Evolutionary conservation across 2,329 filamentous ascomycete species (phyloP), one percentile per base, ranked within the genome.

Genomic region (Thyridium curvatum): DNA sequence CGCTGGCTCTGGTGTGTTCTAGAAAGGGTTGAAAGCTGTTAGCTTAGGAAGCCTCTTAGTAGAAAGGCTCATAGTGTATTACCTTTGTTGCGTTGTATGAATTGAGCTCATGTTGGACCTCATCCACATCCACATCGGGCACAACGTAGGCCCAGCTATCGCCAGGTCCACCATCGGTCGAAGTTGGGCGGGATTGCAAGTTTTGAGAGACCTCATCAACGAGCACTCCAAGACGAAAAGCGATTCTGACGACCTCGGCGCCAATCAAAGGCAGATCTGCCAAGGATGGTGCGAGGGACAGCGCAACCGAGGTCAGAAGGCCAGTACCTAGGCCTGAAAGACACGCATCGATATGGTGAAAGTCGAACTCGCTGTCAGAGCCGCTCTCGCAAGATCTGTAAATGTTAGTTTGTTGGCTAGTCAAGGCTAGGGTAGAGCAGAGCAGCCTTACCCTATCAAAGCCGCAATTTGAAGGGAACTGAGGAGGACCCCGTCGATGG

Each of bases 221-320:
- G 4, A 59, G 48, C 3, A 71, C 48, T 2, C 69, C 69, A 4
- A 74, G 52, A 1, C 69, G 58, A 41, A 74, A 73, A 2, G 71
- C 65, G 2, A 61, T 28, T 1, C 66, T 56, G 2, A 71, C 48
- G 2, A 54, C 60, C 37, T 72, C 55, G 1, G 60, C 65, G 7
- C 66, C 70, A n/a, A 52, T 50, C 3, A 55, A 31, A 3, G 64
- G 51, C 1, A 74, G 32, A 15, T 71, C 65, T 0, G 55, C 46
- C 5, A 69, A n/a, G 0, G 51, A 56, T 1, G 51, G 40, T 4
- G 71, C 55, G 2, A 69, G 28, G 0, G 69, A 56, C 0, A 72
- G 48, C 2, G 69, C 69, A 14, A 64, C 55, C 1, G 60, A 50
- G 4, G 66, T 49, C 1, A 74, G 44, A 0, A 73, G 45, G 1